Percentiles rank a stretch among this genome's conserved stretches.
phyloP scores from a whole-genome alignment of 371 early-diverging fungal genomes.

The Gilbertella persicaria region DNA sequence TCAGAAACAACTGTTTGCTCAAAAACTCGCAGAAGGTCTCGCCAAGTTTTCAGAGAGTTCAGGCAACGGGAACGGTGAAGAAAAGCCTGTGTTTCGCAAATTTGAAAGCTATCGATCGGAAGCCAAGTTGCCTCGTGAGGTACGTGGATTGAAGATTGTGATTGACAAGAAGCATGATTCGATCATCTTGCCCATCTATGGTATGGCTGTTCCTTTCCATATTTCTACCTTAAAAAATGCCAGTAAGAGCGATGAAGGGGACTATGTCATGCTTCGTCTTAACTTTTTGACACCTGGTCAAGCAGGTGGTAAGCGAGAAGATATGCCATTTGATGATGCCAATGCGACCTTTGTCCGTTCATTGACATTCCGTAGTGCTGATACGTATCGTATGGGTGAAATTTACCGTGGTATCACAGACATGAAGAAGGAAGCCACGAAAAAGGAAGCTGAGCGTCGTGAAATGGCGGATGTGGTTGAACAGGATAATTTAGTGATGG shows the following conservation, averaged over 20 bases:
- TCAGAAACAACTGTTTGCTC: conserved; percentile 82
- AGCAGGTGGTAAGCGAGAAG: conserved; percentile 88
- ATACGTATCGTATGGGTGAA: conserved; percentile 82
- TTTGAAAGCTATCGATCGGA: conserved; percentile 96
- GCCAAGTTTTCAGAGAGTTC: conserved; percentile 72
- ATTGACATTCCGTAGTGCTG: conserved; percentile 88
- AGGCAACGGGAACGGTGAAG: conserved; percentile 63
- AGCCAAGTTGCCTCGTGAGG: conserved; percentile 78
- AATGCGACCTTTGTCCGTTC: conserved; percentile 91
- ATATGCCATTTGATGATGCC: conserved; percentile 86
- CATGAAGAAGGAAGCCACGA: conserved; percentile 86
- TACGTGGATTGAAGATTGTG: conserved; percentile 76
- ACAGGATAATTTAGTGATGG: conserved; percentile 87
- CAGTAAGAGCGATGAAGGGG: conserved; percentile 95
- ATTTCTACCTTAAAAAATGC: conserved; percentile 96
- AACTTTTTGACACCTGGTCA: conserved; percentile 97
- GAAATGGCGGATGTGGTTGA: conserved; percentile 96
- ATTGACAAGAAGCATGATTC: conserved; percentile 91
- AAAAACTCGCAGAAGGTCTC: conserved; percentile 78
- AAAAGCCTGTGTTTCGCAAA: conserved; percentile 74
- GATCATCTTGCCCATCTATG: conserved; percentile 96
- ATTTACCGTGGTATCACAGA: conserved; percentile 83
- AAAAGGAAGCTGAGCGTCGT: conserved; percentile 91
- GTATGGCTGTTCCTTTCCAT: conserved; percentile 99
- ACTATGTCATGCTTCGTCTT: conserved; percentile 92